phyloP scores from a whole-genome alignment of 805 yeast genomes.

The Candida ortonii region DNA sequence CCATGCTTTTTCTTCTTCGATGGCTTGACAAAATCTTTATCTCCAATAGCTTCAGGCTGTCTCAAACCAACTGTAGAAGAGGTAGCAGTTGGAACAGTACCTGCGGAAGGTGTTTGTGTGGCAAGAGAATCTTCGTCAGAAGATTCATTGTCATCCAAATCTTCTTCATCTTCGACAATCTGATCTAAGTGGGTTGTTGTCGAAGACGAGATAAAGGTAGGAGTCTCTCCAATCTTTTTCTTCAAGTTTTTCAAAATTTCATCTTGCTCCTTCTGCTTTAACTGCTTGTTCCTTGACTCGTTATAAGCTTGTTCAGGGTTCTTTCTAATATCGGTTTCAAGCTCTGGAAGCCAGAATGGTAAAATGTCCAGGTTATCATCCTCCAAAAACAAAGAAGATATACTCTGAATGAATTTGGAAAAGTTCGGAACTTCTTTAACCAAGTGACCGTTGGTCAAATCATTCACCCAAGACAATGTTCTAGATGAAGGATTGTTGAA shows the following conservation, averaged over 20 bases:
- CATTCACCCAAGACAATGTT: constrained; percentile 73
- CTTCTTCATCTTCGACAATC: constrained; percentile 34
- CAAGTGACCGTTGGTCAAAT: constrained; percentile 74
- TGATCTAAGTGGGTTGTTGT: constrained; percentile 31
- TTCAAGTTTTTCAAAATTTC: constrained; percentile 36
- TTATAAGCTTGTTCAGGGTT: constrained; percentile 79
- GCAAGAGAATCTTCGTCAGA: constrained; percentile 60
- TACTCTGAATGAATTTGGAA: constrained; percentile 90
- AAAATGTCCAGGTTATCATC: constrained; percentile 85
- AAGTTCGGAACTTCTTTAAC: constrained; percentile 94
- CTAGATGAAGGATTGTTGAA: constrained; percentile 49
- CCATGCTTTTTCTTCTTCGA: constrained; percentile 16
- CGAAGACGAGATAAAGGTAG: constrained; percentile 29
- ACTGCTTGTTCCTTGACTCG: constrained; percentile 54
- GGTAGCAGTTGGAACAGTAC: constrained; percentile 4
- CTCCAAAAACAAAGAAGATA: constrained; percentile 82
- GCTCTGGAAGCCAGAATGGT: constrained; percentile 93
- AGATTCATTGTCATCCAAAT: constrained; percentile 43
- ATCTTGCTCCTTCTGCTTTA: constrained; percentile 44
- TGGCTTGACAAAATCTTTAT: constrained; percentile 1
- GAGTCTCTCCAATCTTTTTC: constrained; percentile 42
- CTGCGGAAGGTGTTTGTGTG: constrained; percentile 16
- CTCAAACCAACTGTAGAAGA: constrained; percentile 6
- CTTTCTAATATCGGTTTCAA: constrained; percentile 72
- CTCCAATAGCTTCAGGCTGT: constrained; percentile 3